Evolutionary conservation across 164 flowering plant genomes (phyloP).

Genomic region (Magnolia sinica): DNA sequence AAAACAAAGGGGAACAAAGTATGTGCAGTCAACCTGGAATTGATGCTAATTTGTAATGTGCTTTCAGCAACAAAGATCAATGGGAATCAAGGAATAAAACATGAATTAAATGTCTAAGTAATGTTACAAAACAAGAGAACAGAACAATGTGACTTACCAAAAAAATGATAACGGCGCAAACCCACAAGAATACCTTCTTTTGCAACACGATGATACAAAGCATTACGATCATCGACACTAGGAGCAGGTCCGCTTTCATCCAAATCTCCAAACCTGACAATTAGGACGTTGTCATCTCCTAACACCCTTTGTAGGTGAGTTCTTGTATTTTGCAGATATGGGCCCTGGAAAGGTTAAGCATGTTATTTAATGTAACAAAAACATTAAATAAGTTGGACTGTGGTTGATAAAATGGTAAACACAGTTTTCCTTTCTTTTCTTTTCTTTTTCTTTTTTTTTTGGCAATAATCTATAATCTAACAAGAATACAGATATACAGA

Average conservation of each 20-base stretch:
- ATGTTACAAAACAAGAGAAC: neutral
- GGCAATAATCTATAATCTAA: too few relatives aligned
- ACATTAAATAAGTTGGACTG: too few relatives aligned
- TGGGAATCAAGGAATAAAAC: neutral
- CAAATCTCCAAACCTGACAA: conserved; percentile 55
- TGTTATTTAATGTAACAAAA: neutral
- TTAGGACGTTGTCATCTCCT: conserved; percentile 73
- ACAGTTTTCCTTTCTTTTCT: too few relatives aligned
- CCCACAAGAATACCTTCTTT: conserved; percentile 71
- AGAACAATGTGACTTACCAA: conserved; percentile 44
- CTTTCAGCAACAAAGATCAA: neutral
- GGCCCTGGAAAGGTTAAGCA: conserved; percentile 48
- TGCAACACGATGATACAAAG: conserved; percentile 27
- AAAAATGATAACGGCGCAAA: conserved; percentile 52
- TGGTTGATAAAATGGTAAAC: too few relatives aligned
- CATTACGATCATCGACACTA: neutral
- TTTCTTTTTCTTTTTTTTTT: too few relatives aligned
- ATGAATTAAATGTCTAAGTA: neutral
- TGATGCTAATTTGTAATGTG: too few relatives aligned
- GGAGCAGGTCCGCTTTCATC: neutral
- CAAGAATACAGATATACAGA: too few relatives aligned
- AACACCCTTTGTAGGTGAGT: conserved; percentile 61
- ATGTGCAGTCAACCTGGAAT: too few relatives aligned
- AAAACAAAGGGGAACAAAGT: too few relatives aligned
- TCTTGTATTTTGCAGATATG: conserved; percentile 35